Base-by-base conservation (phyloP, 139 green algal species). In the Chlorella sorokiniana region DNA sequence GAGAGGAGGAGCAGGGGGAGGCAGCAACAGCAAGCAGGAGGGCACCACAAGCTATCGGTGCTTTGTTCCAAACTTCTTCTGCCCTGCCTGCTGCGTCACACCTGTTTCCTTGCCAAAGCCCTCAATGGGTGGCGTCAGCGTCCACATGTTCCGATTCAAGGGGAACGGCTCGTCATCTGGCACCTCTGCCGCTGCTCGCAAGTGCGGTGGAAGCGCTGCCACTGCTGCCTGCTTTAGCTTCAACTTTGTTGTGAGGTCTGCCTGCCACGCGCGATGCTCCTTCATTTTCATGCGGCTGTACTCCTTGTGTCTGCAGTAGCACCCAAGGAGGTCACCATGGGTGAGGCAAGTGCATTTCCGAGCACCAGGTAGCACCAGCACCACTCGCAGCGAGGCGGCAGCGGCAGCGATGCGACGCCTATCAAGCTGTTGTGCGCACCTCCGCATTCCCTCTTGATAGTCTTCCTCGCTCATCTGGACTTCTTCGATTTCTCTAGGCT, bases 211-310 rank as follows among this genome's bases (percentile, higher is more conserved):
- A 41, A 92, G 70, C 27, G 89, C 87, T 18, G 69, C 82, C 11
- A 91, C 54, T 20, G 89, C 89, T 7, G 87, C 89, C 31, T 82
- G 22, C 44, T 90, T 90, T 11, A 90, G 81, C 33, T 83, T 68
- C 16, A 92, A 56, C 65, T 90, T 92, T 48, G 52, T 52, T 2
- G 48, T 83, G 3, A 92, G 62, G 75, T 92, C 84, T 25, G 67
- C 69, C 76, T 90, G 84, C 83, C 85, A 91, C 27, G 76, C 84
- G 11, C 86, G 74, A 52, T 92, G 84, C 79, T 86, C 38, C 62
- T 29, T n/a, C 86, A 92, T 90, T 61, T 85, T 89, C 7, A 44
- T 45, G 3, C 79, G 72, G 54, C 72, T 87, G 81, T 89, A 91
- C 67, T 89, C 84, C 78, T 89, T 89, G 69, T 33, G 22, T 83